Conservation (phyloP, 306 rosid species). For the Chamaecrista fasciculata region DNA sequence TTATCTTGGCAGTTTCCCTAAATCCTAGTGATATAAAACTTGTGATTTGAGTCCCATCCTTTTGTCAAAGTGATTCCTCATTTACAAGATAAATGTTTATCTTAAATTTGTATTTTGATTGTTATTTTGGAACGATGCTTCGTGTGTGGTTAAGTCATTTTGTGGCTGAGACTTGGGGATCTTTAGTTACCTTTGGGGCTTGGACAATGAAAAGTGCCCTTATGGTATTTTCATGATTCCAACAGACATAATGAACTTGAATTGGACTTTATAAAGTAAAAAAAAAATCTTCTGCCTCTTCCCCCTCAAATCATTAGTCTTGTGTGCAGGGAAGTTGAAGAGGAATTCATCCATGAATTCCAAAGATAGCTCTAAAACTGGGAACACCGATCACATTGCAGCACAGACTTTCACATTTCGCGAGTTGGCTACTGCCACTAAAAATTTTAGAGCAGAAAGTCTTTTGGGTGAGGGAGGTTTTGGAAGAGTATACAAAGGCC, state of each 20-base stretch:
- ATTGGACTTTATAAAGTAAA: slow-evolving; percentile 8
- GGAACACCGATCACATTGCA: slow-evolving; percentile 69
- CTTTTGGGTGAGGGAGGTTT: slow-evolving; percentile 91
- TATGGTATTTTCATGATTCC: slow-evolving; percentile 4
- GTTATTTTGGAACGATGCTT: slow-evolving; percentile 3
- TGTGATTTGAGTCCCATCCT: slow-evolving; percentile 5
- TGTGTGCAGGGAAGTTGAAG: slow-evolving; percentile 48
- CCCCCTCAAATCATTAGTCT: slow-evolving; percentile 20
- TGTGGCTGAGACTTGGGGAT: slow-evolving; percentile 15
- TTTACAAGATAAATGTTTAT: neutral
- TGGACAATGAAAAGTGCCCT: neutral
- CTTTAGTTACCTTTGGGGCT: slow-evolving; percentile 1
- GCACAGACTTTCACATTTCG: slow-evolving; percentile 88
- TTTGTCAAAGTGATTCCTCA: slow-evolving; percentile 13
- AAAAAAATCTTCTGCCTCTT: slow-evolving; percentile 13
- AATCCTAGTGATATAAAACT: neutral
- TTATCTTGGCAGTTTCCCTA: slow-evolving; percentile 16
- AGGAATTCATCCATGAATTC: slow-evolving; percentile 53
- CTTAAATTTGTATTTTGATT: slow-evolving; percentile 7
- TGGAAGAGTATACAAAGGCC: slow-evolving; percentile 92
- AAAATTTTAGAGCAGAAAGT: slow-evolving; percentile 78
- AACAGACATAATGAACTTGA: neutral
- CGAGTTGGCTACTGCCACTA: slow-evolving; percentile 87
- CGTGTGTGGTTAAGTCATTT: neutral
- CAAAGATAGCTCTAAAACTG: slow-evolving; percentile 52